Base-by-base conservation (phyloP, 306 rosid genomes). In the Glycyrrhiza uralensis region DNA sequence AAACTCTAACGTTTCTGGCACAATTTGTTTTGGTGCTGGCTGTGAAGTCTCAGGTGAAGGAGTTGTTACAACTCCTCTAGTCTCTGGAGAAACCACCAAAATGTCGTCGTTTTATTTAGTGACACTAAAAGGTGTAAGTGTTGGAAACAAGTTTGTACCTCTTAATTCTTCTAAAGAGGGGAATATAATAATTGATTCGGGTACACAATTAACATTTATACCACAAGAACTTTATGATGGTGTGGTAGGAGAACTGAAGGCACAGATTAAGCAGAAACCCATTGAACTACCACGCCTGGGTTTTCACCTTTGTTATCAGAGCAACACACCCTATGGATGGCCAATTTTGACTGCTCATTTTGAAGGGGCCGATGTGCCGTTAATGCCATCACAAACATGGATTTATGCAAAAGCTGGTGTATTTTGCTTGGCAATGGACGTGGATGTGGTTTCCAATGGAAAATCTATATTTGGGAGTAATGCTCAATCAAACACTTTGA, bases 401-500 rank as follows among this genome's bases (percentile, higher is more conserved):
- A n/a, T n/a, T n/a, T n/a, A n/a, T 2, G 78, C 80, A 9, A 50
- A 69, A 47, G 75, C 79, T 29, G 85, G 79, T 14, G 79, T 80
- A 18, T 80, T 72, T 51, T 86, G 84, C 80, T 64, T 85, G 30
- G 76, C 85, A 24, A 81, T 81, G n/a, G n/a, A n/a, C n/a, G n/a
- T n/a, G 79, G 33, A 63, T 4, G 49, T 29, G 7, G 2, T 41
- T 0, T 1, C 2, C 10, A 52, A 55, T 60, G 77, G 66, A 9
- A n/a, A 17, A 3, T 76, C 62, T 33, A 42, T 74, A 15, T 74
- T 62, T 60, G 83, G 88, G 7, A 81, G 52, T 30, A 81, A 78
- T 46, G 85, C 79, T 7, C 83, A 78, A 49, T 65, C 79, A 6
- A 81, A 84, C 29, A 14, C 32, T 70, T 59, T 85, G 64, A 80